Base-by-base conservation (phyloP, 148 eudicot genomes). In the Spergularia marina region DNA sequence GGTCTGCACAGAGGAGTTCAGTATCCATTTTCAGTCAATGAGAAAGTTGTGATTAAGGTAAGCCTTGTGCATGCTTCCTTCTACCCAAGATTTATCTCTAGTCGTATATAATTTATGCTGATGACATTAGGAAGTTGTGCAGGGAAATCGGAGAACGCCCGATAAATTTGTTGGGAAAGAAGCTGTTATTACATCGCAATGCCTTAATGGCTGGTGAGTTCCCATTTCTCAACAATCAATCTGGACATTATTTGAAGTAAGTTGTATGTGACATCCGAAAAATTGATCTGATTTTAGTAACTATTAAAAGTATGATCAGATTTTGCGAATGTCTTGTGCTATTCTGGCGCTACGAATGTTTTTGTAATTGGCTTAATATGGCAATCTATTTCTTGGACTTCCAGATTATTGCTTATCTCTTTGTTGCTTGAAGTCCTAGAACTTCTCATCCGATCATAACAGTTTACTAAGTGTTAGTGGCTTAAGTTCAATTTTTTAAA, bases 201-300 rank as follows among this genome's bases (percentile, higher is more conserved):
- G 91, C 78, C 92, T 93, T 54, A 93, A 93, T 89, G 98, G 98
- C 85, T 93, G 98, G 98, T 93, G 71, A 89, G 98, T 87, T 74
- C 63, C 0, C 76, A 15, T 58, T 11, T 53, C 65, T 65, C 49
- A 12, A 40, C 49, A 12, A 40, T 55, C 18, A 69, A 23, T 41
- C 54, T 23, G 6, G 54, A 34, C 10, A 53, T 12, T 30, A 30
- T 30, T 30, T 30, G 36, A 54, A 63, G 54, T 16, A 68, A 41
- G 58, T 4, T 53, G 39, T 21, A 17, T 75, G 36, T 65, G 40
- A 59, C 15, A 39, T 55, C 20, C 18, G 11, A n/a, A 34, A 53
- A 70, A 6, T 6, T 59, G 68, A 23, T 20, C 52, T 23, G 53
- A 4, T 47, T 73, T 23, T 25, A 69, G 1, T 55, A 10, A 17